Evolutionary conservation across 306 rosid genomes (phyloP).

Genomic region (Trifolium fragiferum): DNA sequence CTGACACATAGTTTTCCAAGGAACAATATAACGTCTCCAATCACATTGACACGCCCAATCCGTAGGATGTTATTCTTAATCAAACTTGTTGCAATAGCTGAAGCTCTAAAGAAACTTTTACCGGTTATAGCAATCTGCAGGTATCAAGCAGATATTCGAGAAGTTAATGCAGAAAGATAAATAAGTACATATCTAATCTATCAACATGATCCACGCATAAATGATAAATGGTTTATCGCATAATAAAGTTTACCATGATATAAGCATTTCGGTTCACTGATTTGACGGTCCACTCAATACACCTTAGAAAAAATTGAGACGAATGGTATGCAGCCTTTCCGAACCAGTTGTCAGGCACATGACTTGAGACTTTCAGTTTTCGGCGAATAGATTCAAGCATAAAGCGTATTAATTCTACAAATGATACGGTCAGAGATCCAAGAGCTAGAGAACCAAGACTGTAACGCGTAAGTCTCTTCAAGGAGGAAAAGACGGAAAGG

Average conservation of each 20-base stretch:
- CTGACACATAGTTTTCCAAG: slow-evolving; percentile 95
- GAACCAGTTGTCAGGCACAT: slow-evolving; percentile 63
- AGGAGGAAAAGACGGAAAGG: slow-evolving; percentile 83
- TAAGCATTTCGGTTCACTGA: slow-evolving; percentile 96
- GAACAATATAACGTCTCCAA: slow-evolving; percentile 91
- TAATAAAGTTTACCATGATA: slow-evolving; percentile 69
- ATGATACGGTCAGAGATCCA: slow-evolving; percentile 84
- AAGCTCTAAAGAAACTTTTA: slow-evolving; percentile 84
- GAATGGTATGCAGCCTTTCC: slow-evolving; percentile 63
- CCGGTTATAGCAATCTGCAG: slow-evolving; percentile 92
- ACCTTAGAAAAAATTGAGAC: slow-evolving; percentile 60
- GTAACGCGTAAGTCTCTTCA: slow-evolving; percentile 77
- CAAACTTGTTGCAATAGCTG: slow-evolving; percentile 83
- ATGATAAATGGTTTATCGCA: slow-evolving; percentile 26
- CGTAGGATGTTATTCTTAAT: slow-evolving; percentile 87
- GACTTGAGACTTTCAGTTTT: slow-evolving; percentile 68
- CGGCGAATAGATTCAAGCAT: slow-evolving; percentile 90
- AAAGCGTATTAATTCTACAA: slow-evolving; percentile 85
- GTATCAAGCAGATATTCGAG: too few relatives aligned
- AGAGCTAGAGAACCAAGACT: slow-evolving; percentile 95
- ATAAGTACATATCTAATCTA: background rate
- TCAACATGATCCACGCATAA: slow-evolving; percentile 20
- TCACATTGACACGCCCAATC: slow-evolving; percentile 89
- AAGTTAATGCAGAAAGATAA: background rate
- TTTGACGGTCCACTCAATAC: slow-evolving; percentile 84